phyloP scores from a whole-genome alignment of 345 rosid species.

The Anacardium occidentale region DNA sequence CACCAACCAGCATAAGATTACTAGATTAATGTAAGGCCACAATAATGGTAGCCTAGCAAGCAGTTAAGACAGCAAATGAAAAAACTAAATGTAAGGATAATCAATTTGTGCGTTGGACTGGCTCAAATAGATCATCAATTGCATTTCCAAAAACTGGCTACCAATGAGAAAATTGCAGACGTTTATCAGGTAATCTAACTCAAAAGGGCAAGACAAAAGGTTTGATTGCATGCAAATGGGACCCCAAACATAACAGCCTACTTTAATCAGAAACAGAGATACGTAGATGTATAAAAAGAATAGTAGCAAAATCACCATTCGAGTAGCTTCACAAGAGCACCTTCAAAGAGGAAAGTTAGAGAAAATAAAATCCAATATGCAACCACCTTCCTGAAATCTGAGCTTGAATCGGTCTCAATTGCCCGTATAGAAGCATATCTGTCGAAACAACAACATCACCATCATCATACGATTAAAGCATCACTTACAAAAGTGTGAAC shows the following conservation, averaged over 20 bases:
- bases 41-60: constrained; percentile 17
- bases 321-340: constrained; percentile 27
- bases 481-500: not conserved
- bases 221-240: not conserved
- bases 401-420: constrained; percentile 30
- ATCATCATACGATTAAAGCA: not conserved
- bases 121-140: no score
- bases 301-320: constrained; percentile 27
- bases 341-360: constrained; percentile 31
- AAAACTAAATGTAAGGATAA: not conserved
- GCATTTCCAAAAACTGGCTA: not conserved
- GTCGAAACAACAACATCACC: constrained; percentile 4
- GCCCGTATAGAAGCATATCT: constrained; percentile 39
- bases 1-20: constrained; percentile 21
- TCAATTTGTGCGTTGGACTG: not conserved
- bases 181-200: not conserved
- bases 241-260: not conserved
- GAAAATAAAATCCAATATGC: constrained; percentile 40
- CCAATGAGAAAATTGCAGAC: not conserved
- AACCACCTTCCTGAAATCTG: constrained; percentile 30
- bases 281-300: not conserved
- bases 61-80: not conserved
- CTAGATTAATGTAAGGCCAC: constrained; percentile 36
- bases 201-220: not conserved
- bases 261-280: not conserved